Percentiles rank a stretch among this genome's conserved stretches.
Evolutionary conservation across 2,329 filamentous ascomycete genomes (phyloP).

Genomic region (Aspergillus fumigatus): DNA sequence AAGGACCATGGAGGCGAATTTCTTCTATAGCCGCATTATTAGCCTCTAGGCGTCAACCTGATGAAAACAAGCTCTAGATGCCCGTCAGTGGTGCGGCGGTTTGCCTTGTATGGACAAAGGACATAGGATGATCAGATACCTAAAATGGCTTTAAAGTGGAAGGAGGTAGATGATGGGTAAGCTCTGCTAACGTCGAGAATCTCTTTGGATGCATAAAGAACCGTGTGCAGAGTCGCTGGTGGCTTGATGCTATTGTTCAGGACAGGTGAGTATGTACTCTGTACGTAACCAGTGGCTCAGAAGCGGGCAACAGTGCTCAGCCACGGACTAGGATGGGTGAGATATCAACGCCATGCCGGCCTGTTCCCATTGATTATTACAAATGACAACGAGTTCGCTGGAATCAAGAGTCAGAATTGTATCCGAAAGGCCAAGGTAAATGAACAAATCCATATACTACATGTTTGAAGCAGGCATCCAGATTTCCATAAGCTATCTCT

Average conservation of each 20-base stretch:
- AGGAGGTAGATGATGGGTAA: not conserved
- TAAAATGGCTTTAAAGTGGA: not conserved
- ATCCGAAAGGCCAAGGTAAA: not conserved
- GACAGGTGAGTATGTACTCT: slow-evolving; percentile 7
- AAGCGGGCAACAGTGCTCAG: slow-evolving; percentile 3
- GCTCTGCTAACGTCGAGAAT: not conserved
- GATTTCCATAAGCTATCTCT: slow-evolving; percentile 2
- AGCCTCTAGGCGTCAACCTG: slow-evolving; percentile 7
- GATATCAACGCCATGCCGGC: not conserved
- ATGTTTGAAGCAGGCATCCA: slow-evolving; percentile 1
- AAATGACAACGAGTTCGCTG: not conserved
- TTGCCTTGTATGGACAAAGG: not conserved
- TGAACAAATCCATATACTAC: not conserved
- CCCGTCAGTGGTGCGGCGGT: not conserved
- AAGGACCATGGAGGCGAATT: slow-evolving; percentile 34
- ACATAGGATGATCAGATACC: not conserved
- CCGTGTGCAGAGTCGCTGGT: slow-evolving; percentile 1
- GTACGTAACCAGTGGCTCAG: slow-evolving; percentile 15
- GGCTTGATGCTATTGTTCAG: slow-evolving; percentile 4
- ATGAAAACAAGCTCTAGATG: slow-evolving; percentile 8
- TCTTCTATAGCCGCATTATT: slow-evolving; percentile 3
- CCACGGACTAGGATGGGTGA: not conserved
- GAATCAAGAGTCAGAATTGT: not conserved
- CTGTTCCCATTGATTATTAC: not conserved
- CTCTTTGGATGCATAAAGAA: slow-evolving; percentile 5